phyloP scores from a whole-genome alignment of 2,329 filamentous ascomycete species.

The Macrophomina phaseolina region DNA sequence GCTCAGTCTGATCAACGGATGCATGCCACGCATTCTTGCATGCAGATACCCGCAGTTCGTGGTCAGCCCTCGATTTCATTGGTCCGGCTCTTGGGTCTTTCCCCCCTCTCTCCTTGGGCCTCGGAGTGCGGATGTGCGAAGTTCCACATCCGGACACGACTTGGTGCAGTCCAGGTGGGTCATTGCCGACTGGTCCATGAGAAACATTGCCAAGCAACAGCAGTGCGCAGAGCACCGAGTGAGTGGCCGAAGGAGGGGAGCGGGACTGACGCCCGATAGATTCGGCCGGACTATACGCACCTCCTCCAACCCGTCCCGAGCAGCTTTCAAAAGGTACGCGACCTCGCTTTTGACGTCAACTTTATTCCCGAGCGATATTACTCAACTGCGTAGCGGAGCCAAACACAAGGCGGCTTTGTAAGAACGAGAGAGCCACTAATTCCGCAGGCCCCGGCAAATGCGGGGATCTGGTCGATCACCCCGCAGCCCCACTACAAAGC shows the following conservation, averaged over 20 bases:
- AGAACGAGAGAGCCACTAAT: not conserved
- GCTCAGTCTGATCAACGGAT: not conserved
- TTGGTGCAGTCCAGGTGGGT: not conserved
- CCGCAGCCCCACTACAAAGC: not conserved
- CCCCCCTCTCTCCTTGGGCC: not conserved
- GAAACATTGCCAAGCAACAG: not conserved
- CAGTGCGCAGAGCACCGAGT: not conserved
- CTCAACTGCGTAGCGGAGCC: too few relatives aligned
- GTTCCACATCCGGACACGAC: not conserved
- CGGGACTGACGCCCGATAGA: not conserved
- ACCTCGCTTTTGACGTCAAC: too few relatives aligned
- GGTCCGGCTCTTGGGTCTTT: not conserved
- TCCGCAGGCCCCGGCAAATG: not conserved
- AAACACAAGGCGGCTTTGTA: too few relatives aligned
- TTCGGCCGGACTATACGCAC: too few relatives aligned
- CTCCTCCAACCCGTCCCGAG: not conserved
- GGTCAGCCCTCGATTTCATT: slow-evolving; percentile 44
- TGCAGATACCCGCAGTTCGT: slow-evolving; percentile 59
- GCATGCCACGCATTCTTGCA: slow-evolving; percentile 31
- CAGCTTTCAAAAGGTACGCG: not conserved
- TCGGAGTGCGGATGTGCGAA: slow-evolving; percentile 27
- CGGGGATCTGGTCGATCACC: not conserved
- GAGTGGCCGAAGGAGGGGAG: not conserved
- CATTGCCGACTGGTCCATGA: not conserved
- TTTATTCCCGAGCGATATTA: too few relatives aligned